phyloP scores from a whole-genome alignment of 768 basidiomycete species.

The Leccinellum luteum region DNA sequence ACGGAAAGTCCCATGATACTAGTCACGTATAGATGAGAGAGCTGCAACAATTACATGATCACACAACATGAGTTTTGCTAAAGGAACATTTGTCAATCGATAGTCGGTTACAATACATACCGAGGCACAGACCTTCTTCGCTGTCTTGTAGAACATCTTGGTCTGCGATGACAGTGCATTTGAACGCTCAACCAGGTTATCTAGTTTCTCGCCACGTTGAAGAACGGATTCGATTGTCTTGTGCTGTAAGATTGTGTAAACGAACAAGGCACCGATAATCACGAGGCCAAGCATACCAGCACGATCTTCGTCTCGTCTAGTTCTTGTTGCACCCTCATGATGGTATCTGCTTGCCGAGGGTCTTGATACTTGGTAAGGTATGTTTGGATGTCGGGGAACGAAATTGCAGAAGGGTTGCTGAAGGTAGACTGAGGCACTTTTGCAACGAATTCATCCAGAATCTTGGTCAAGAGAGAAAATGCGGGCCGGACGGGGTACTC shows the following conservation, averaged over 20 bases:
- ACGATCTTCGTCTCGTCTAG: conserved; percentile 99
- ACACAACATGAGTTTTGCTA: conserved; percentile 97
- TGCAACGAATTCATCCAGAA: conserved; percentile 87
- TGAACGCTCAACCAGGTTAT: conserved; percentile 92
- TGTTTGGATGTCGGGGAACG: conserved; percentile 70
- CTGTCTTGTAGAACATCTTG: conserved; percentile 99
- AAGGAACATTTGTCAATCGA: conserved; percentile 9
- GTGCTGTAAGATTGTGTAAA: conserved; percentile 55
- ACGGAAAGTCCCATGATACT: conserved; percentile 19
- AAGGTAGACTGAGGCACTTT: conserved; percentile 74
- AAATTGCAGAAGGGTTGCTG: conserved; percentile 62
- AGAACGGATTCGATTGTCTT: conserved; percentile 99
- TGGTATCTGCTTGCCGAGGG: conserved; percentile 93
- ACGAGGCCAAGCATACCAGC: conserved; percentile 53
- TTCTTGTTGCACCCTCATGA: conserved; percentile 98
- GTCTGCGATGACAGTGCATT: conserved; percentile 83
- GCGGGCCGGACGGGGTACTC: conserved; percentile 97
- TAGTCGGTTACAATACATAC: background rate
- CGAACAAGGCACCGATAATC: background rate
- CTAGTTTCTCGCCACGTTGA: conserved; percentile 93
- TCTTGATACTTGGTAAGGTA: conserved; percentile 96
- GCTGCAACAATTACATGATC: conserved; percentile 57
- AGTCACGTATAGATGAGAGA: conserved; percentile 12
- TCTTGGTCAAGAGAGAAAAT: conserved; percentile 90
- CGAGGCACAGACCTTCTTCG: conserved; percentile 78